phyloP scores from a whole-genome alignment of 345 rosid genomes.

The Melaleuca alternifolia region DNA sequence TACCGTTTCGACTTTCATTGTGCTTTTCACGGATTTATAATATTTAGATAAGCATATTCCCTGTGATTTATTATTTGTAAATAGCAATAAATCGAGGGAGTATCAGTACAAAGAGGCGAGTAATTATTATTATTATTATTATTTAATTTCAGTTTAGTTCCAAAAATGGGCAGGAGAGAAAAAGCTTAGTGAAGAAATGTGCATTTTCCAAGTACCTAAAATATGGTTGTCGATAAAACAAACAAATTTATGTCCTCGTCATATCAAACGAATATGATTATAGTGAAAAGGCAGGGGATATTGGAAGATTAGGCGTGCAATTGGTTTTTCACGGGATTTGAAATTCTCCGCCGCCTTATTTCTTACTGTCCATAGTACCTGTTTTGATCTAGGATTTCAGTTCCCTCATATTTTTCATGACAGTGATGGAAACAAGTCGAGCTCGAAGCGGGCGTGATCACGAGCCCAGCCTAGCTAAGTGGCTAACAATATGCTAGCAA shows the following conservation, averaged over 20 bases:
- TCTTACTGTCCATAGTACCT: neutral
- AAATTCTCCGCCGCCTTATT: neutral
- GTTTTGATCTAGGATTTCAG: neutral
- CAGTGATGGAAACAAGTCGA: neutral
- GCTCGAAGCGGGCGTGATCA: neutral
- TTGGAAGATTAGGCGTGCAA: neutral
- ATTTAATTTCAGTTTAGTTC: neutral
- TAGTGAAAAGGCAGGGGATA: neutral
- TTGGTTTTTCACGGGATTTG: neutral
- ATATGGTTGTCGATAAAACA: neutral
- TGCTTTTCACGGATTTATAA: neutral
- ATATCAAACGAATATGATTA: neutral
- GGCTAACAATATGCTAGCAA: neutral
- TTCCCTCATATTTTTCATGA: neutral
- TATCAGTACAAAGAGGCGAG: neutral
- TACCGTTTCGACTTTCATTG: neutral
- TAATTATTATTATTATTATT: neutral
- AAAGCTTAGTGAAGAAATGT: neutral
- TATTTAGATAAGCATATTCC: neutral
- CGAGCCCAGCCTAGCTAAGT: neutral
- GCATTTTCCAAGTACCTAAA: neutral
- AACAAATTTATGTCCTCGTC: neutral
- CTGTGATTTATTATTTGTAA: neutral
- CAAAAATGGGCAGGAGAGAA: neutral
- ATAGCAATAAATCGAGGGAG: neutral